Evolutionary conservation across 2,329 filamentous ascomycete species (phyloP).

Genomic region (Paramyrothecium sp.): DNA sequence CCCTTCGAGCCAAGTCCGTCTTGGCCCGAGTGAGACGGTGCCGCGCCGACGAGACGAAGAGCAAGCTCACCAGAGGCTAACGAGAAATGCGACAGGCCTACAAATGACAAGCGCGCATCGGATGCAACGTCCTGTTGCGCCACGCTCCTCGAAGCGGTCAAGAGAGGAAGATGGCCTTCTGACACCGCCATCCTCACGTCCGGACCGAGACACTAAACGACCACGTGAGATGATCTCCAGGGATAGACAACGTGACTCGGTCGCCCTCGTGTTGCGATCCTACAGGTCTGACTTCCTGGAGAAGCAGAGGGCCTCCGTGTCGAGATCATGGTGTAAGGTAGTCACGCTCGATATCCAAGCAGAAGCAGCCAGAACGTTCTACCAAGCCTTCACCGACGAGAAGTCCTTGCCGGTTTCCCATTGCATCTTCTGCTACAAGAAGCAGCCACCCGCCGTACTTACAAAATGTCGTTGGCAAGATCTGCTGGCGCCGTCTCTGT

Average conservation of each 20-base stretch:
- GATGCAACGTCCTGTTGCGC: background rate
- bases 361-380: conserved; percentile 4
- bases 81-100: background rate
- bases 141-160: conserved; percentile 1
- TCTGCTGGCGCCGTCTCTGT: background rate
- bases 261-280: conserved; percentile 5
- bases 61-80: background rate
- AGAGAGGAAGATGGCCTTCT: conserved; percentile 4
- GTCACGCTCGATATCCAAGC: conserved; percentile 6
- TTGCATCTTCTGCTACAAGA: conserved; percentile 1
- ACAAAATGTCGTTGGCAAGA: background rate
- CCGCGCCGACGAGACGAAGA: background rate
- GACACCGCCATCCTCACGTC: conserved; percentile 1
- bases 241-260: conserved; percentile 4
- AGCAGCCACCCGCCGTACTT: background rate
- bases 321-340: conserved; percentile 10
- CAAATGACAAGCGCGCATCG: background rate
- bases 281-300: conserved; percentile 5
- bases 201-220: background rate
- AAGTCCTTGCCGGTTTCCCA: conserved; percentile 7
- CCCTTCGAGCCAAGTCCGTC: background rate
- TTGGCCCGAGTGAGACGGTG: background rate
- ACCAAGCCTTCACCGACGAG: conserved; percentile 5
- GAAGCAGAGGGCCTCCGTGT: conserved; percentile 3
- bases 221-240: background rate